Evolutionary conservation across 164 flowering plant species (phyloP).

Genomic region (Hamamelis virginiana): DNA sequence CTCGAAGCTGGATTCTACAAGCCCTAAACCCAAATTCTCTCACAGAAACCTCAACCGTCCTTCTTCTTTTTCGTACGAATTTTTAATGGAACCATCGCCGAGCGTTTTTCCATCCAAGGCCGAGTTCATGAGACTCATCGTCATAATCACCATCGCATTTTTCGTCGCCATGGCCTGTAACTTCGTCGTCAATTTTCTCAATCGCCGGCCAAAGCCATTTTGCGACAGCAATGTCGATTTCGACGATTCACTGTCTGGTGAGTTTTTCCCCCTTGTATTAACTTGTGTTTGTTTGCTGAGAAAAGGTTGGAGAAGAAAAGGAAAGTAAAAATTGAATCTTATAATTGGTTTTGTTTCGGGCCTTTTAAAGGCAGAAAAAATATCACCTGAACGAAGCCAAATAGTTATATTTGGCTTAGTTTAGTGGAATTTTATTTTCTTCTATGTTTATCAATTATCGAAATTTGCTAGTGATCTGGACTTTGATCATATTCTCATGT

Average conservation of each 20-base stretch:
- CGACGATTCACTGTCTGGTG: constrained; percentile 41
- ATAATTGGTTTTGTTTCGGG: too few species aligned
- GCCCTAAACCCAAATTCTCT: constrained; percentile 12
- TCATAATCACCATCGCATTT: constrained; percentile 57
- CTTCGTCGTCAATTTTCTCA: constrained; percentile 28
- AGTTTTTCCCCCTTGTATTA: constrained; percentile 7
- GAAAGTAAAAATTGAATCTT: too few species aligned
- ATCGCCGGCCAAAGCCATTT: constrained; percentile 53
- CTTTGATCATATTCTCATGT: too few species aligned
- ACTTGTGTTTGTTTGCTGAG: neutral
- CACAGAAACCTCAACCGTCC: constrained; percentile 10
- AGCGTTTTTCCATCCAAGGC: constrained; percentile 54
- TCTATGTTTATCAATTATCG: too few species aligned
- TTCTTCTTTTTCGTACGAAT: constrained; percentile 17
- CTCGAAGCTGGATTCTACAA: constrained; percentile 14
- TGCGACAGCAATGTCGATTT: constrained; percentile 43
- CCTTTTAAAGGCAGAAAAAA: too few species aligned
- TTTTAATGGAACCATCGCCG: constrained; percentile 49
- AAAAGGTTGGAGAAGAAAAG: too few species aligned
- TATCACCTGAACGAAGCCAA: too few species aligned
- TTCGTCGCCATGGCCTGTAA: constrained; percentile 53
- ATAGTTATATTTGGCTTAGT: too few species aligned
- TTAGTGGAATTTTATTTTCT: too few species aligned
- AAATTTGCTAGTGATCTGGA: too few species aligned
- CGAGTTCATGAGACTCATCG: constrained; percentile 51